These are phyloP conservation scores for Xylaria grammica DNA, from an alignment of 495 filamentous ascomycete species.

Conservation along the genomic window DNA sequence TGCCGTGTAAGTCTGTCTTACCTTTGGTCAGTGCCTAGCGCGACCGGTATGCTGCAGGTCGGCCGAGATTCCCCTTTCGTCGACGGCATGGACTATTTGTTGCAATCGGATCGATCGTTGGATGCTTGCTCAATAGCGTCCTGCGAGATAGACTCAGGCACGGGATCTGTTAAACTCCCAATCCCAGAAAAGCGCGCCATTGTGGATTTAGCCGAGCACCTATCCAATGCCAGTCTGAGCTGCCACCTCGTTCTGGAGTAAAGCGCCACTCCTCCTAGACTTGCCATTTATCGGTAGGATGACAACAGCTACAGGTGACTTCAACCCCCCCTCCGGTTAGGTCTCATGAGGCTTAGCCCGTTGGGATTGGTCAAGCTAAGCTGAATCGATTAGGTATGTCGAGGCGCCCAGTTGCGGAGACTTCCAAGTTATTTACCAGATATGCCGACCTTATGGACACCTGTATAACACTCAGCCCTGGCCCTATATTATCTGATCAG, in stretches of 20 bases:
- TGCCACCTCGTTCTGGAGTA: not conserved
- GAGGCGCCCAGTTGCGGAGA: slow-evolving; percentile 2
- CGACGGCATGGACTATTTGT: not conserved
- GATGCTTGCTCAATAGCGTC: not conserved
- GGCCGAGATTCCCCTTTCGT: slow-evolving; percentile 10
- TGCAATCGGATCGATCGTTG: slow-evolving; percentile 7
- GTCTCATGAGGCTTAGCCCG: slow-evolving; percentile 2
- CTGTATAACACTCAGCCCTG: slow-evolving; percentile 10
- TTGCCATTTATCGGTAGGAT: slow-evolving; percentile 10
- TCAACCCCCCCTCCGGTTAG: not conserved
- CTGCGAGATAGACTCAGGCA: slow-evolving; percentile 26
- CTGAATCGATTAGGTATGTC: not conserved
- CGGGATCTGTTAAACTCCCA: slow-evolving; percentile 22
- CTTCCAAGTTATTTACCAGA: not conserved
- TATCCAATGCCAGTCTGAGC: slow-evolving; percentile 10
- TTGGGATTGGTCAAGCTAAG: not conserved
- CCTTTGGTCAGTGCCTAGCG: not conserved
- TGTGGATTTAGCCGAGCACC: slow-evolving; percentile 23
- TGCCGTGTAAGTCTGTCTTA: not conserved
- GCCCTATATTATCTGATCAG: not conserved
- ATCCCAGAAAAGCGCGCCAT: slow-evolving; percentile 25
- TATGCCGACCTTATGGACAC: not conserved
- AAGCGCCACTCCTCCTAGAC: not conserved
- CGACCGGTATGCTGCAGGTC: slow-evolving; percentile 7
- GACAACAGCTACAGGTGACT: slow-evolving; percentile 10